Evolutionary conservation across 164 flowering plant genomes (phyloP).

Genomic region (Nymphaea colorata): DNA sequence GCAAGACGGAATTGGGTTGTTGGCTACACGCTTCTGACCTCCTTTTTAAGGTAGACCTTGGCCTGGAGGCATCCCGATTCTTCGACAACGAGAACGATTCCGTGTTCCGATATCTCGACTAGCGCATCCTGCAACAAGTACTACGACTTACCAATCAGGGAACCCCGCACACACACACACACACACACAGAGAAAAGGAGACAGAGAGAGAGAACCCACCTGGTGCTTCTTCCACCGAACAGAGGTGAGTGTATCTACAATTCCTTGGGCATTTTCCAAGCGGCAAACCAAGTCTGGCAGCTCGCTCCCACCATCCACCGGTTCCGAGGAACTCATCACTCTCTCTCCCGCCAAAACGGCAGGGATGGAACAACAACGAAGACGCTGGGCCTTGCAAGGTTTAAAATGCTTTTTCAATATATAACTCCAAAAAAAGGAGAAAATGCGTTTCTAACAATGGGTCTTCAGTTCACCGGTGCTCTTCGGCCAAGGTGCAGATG

Average conservation of each 20-base stretch:
- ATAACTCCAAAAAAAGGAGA: too few relatives aligned
- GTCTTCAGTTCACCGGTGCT: too few relatives aligned
- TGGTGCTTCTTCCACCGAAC: conserved; percentile 93
- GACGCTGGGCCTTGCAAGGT: too few relatives aligned
- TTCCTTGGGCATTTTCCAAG: conserved; percentile 78
- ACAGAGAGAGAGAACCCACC: conserved; percentile 19
- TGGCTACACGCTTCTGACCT: conserved; percentile 23
- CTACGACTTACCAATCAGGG: background rate
- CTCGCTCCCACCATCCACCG: background rate
- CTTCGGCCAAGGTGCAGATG: too few relatives aligned
- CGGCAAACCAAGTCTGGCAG: conserved; percentile 61
- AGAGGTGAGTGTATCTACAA: conserved; percentile 83
- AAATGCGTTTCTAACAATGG: too few relatives aligned
- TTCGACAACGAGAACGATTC: conserved; percentile 77
- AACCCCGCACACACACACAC: background rate
- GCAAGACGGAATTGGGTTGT: background rate
- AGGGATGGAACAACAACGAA: too few relatives aligned
- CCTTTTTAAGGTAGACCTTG: conserved; percentile 88
- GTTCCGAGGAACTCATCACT: too few relatives aligned
- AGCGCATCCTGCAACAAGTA: conserved; percentile 54
- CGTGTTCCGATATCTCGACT: conserved; percentile 81
- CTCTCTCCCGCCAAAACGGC: too few relatives aligned
- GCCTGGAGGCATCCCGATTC: conserved; percentile 90
- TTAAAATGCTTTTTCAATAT: too few relatives aligned
- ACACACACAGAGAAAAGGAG: background rate